Evolutionary conservation across 106 monocot genomes (phyloP), one percentile per base, ranked within the genome.

Genomic region (Phalaenopsis equestris): DNA sequence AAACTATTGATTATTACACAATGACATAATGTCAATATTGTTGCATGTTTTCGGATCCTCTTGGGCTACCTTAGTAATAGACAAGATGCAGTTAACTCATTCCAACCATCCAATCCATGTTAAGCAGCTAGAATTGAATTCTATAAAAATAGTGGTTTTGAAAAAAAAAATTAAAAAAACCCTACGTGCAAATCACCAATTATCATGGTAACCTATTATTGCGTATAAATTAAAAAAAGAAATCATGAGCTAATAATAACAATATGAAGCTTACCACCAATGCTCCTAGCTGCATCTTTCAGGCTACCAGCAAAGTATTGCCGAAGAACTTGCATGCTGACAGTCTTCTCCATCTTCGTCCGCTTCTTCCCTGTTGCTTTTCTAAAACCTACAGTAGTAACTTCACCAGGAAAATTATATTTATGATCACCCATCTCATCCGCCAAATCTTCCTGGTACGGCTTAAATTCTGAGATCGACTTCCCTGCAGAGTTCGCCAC

Each of bases 261-360:
- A 21, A 9, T 4, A 0, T 70, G 23, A 72, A 55, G 55, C 80
- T 83, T 85, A 92, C 95, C 95, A 81, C 90, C 95, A 55, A 95
- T 64, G 77, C 82, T 89, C 77, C 88, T 93, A 67, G 93, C 95
- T 75, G 95, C 92, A 82, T 93, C 93, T 85, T 93, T 93, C 42
- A 93, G 82, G 56, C 93, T 95, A 42, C 92, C 90, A 64, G 90
- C 70, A 75, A 95, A 95, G 72, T 95, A 78, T 77, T 93, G 86
- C 67, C 79, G 86, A 85, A 93, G 89, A 72, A 86, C 85, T 87
- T 90, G 79, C 83, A 95, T 76, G 77, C 90, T 92, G 19, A 95
- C 55, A 46, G 75, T 84, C 55, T 92, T 92, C 47, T 95, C 95
- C 2, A 70, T 56, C 76, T 91, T 95, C 43, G 80, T 76, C 19